phyloP scores from a whole-genome alignment of 805 yeast genomes.

The Kurtzmaniella cleridarum region DNA sequence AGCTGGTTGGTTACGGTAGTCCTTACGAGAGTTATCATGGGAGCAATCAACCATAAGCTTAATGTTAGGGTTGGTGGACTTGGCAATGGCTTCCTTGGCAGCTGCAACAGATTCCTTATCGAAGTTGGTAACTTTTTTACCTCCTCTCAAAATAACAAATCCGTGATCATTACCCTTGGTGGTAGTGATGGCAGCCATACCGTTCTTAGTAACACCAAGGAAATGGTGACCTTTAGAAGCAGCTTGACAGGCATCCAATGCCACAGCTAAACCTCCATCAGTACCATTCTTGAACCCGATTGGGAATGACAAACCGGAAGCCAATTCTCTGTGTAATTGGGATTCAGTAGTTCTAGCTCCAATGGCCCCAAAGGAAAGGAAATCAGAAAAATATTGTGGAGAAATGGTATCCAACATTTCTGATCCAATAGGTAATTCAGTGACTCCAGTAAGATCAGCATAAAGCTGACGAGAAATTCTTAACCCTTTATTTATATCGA shows the following conservation, averaged over 20 bases:
- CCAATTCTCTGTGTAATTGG: slow-evolving; percentile 94
- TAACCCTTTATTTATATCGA: slow-evolving; percentile 92
- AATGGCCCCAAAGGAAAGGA: slow-evolving; percentile 92
- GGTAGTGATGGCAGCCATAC: slow-evolving; percentile 92
- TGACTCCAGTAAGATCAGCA: slow-evolving; percentile 64
- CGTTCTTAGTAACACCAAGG: slow-evolving; percentile 96
- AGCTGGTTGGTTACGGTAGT: slow-evolving; percentile 90
- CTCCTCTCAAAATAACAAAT: slow-evolving; percentile 94
- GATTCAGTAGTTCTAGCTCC: slow-evolving; percentile 99
- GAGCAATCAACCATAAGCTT: slow-evolving; percentile 94
- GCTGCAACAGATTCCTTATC: slow-evolving; percentile 72
- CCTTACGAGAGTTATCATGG: slow-evolving; percentile 94
- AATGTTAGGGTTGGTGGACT: slow-evolving; percentile 43
- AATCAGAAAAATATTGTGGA: slow-evolving; percentile 90
- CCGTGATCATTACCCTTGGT: slow-evolving; percentile 94
- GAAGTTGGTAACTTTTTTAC: slow-evolving; percentile 89
- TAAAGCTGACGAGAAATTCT: slow-evolving; percentile 82
- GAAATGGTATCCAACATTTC: slow-evolving; percentile 98
- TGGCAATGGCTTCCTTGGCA: slow-evolving; percentile 60
- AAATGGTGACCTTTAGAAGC: slow-evolving; percentile 92
- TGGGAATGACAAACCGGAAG: slow-evolving; percentile 98
- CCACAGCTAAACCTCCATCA: slow-evolving; percentile 89
- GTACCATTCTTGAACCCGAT: slow-evolving; percentile 98
- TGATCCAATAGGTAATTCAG: slow-evolving; percentile 86
- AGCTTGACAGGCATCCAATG: slow-evolving; percentile 90